phyloP scores from a whole-genome alignment of 2,329 filamentous ascomycete species.

The Thyridium curvatum region DNA sequence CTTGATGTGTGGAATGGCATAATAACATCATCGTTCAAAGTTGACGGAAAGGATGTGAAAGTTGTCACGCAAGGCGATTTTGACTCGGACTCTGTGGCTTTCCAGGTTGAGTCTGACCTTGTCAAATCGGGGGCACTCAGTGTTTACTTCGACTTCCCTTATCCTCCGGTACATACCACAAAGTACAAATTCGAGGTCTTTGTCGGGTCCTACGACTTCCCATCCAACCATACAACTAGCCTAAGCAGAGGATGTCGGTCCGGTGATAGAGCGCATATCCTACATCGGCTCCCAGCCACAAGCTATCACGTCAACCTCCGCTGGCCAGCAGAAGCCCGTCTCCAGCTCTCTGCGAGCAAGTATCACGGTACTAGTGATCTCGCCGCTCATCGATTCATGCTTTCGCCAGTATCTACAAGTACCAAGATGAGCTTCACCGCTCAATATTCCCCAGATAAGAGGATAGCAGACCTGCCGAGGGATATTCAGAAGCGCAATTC shows the following conservation, averaged over 20 bases:
- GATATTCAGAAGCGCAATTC: conserved; percentile 16
- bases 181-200: conserved; percentile 38
- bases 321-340: conserved; percentile 16
- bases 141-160: conserved; percentile 35
- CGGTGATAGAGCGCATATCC: conserved; percentile 20
- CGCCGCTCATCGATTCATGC: conserved; percentile 24
- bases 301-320: conserved; percentile 31
- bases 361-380: conserved; percentile 12
- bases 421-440: conserved; percentile 21
- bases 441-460: conserved; percentile 22
- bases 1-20: conserved; percentile 29
- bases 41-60: conserved; percentile 21
- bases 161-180: conserved; percentile 29
- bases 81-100: conserved; percentile 27
- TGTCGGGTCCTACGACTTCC: conserved; percentile 31
- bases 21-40: conserved; percentile 29
- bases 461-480: conserved; percentile 14
- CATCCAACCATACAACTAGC: conserved; percentile 28
- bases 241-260: conserved; percentile 9
- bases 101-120: conserved; percentile 28
- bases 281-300: conserved; percentile 28
- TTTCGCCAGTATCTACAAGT: conserved; percentile 11
- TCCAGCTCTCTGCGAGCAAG: conserved; percentile 16
- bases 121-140: conserved; percentile 22
- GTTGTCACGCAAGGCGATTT: conserved; percentile 31